Conservation (phyloP, 768 basidiomycete genomes). For the Termitomyces sp. region DNA sequence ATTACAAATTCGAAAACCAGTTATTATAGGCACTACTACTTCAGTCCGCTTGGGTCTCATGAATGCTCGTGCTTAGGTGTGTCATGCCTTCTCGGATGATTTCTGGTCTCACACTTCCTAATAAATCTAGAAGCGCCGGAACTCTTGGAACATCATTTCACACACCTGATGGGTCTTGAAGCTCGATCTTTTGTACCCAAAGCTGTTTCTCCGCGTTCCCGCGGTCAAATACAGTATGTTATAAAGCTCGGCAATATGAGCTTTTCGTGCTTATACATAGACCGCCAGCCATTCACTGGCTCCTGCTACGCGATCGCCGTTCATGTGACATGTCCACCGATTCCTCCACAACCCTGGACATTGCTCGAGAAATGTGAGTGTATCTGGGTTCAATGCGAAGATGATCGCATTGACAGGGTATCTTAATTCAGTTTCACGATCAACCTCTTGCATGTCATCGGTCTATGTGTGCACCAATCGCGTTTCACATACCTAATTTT, state of each 20-base stretch:
- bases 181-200: no score
- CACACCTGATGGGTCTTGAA: neutral
- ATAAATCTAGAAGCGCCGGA: neutral
- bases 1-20: neutral
- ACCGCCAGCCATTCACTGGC: neutral
- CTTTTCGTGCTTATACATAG: neutral
- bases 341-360: neutral
- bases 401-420: neutral
- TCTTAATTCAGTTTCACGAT: neutral
- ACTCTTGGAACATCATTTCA: neutral
- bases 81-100: neutral
- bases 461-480: neutral
- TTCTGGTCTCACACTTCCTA: no score
- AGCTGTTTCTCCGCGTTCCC: neutral
- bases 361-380: constrained; percentile 1
- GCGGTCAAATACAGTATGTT: neutral
- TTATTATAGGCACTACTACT: neutral
- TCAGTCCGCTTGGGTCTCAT: neutral
- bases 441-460: neutral
- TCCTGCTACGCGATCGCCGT: neutral
- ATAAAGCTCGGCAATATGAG: neutral
- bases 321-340: neutral
- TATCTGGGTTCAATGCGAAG: neutral
- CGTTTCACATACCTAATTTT: neutral
- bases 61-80: neutral